A percentile compares a stretch with the other conserved stretches of the same genome.
Evolutionary conservation across 139 green algal genomes (phyloP).

Genomic region (Eudorina sp.): DNA sequence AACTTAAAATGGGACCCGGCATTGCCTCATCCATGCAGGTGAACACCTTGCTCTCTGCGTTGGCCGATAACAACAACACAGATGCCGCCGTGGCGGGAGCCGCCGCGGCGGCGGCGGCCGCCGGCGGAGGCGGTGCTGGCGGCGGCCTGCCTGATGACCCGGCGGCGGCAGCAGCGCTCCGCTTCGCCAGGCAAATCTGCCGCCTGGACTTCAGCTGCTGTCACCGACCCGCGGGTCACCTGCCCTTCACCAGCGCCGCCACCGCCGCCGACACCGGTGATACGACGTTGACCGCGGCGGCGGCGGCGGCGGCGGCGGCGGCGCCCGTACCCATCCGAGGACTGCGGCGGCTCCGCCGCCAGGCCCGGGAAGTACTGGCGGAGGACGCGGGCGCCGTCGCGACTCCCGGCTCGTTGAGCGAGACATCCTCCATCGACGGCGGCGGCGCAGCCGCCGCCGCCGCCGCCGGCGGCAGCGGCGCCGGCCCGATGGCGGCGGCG

Average conservation of each 20-base stretch:
- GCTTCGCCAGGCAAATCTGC: constrained; percentile 22
- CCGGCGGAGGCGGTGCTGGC: background rate
- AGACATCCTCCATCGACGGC: no score
- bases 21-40: no score
- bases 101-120: background rate
- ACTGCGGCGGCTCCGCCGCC: constrained; percentile 11
- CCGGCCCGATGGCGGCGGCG: background rate
- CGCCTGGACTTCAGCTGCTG: constrained; percentile 37
- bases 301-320: background rate
- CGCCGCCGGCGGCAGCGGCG: background rate
- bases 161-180: background rate
- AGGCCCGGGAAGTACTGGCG: constrained; percentile 17
- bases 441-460: background rate
- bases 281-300: no score
- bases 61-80: no score
- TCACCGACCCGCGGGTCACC: background rate
- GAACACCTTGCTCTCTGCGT: no score
- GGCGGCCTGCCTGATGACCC: background rate
- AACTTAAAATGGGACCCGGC: no score
- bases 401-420: no score
- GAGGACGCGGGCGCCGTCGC: background rate
- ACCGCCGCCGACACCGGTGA: background rate
- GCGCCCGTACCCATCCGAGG: background rate
- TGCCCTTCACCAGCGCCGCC: background rate
- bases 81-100: background rate